These are phyloP conservation scores for Alternaria sp. DNA, from an alignment of 2,329 filamentous ascomycete genomes.

Conservation along the genomic window DNA sequence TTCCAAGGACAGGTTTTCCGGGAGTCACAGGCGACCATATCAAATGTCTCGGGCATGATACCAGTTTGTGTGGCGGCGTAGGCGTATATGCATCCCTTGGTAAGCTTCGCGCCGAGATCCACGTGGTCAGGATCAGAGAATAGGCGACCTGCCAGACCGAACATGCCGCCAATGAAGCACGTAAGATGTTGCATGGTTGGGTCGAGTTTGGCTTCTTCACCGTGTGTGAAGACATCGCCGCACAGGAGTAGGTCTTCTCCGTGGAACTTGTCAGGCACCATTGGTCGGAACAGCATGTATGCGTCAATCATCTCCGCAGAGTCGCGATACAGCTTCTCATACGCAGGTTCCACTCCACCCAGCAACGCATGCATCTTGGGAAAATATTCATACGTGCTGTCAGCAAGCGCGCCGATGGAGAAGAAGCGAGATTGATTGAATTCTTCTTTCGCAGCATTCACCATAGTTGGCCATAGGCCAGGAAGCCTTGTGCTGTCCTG, in stretches of 20 bases:
- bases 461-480: slow-evolving; percentile 47
- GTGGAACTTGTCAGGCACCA: slow-evolving; percentile 34
- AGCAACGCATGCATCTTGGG: slow-evolving; percentile 45
- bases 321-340: slow-evolving; percentile 63
- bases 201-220: slow-evolving; percentile 34
- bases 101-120: slow-evolving; percentile 63
- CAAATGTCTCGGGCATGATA: slow-evolving; percentile 66
- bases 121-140: slow-evolving; percentile 61
- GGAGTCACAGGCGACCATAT: slow-evolving; percentile 56
- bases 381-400: slow-evolving; percentile 48
- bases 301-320: slow-evolving; percentile 52
- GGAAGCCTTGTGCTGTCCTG: slow-evolving; percentile 44
- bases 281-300: slow-evolving; percentile 58
- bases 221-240: slow-evolving; percentile 42
- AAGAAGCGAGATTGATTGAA: slow-evolving; percentile 38
- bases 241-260: slow-evolving; percentile 40
- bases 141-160: slow-evolving; percentile 63
- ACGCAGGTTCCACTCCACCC: slow-evolving; percentile 53
- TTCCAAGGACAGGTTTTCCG: slow-evolving; percentile 59
- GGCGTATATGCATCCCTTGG: slow-evolving; percentile 67
- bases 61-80: slow-evolving; percentile 63
- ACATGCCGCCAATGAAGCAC: slow-evolving; percentile 69
- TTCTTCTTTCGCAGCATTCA: slow-evolving; percentile 44
- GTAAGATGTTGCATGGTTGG: slow-evolving; percentile 64
- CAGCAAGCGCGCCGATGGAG: slow-evolving; percentile 47